phyloP scores from a whole-genome alignment of 768 basidiomycete genomes.

The Lentinula raphanica region DNA sequence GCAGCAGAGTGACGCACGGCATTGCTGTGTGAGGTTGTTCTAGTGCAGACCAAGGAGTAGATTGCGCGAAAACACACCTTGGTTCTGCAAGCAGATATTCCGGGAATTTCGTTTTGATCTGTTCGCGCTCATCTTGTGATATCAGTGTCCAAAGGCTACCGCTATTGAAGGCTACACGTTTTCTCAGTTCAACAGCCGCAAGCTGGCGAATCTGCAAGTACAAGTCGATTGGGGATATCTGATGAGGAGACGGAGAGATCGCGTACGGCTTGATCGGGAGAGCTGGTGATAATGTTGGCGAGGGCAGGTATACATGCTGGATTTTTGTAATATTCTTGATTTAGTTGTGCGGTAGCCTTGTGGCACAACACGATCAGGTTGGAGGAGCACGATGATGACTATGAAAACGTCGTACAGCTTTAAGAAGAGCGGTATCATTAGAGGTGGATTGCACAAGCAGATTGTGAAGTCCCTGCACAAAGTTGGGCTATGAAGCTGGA shows the following conservation, averaged over 20 bases:
- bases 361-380: constrained; percentile 4
- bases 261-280: constrained; percentile 80
- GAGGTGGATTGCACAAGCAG: constrained; percentile 82
- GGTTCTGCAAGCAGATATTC: constrained; percentile 72
- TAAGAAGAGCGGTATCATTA: constrained; percentile 85
- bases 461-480: constrained; percentile 76
- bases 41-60: constrained; percentile 4
- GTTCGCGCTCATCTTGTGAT: constrained; percentile 59
- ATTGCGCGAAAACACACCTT: constrained; percentile 56
- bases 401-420: constrained; percentile 59
- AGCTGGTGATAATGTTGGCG: constrained; percentile 78
- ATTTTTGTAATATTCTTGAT: constrained; percentile 90
- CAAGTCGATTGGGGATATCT: constrained; percentile 1
- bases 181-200: constrained; percentile 93
- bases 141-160: constrained; percentile 79
- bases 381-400: constrained; percentile 11
- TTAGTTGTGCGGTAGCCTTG: constrained; percentile 88
- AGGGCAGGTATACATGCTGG: constrained; percentile 88
- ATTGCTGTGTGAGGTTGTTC: constrained; percentile 43
- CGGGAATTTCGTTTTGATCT: constrained; percentile 83
- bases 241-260: constrained; percentile 5
- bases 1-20: constrained; percentile 91
- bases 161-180: constrained; percentile 78
- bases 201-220: constrained; percentile 83
- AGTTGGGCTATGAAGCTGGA: constrained; percentile 48